A percentile compares a stretch with the other conserved stretches of the same genome.
Evolutionary conservation across 2,329 filamentous ascomycete genomes (phyloP).

Genomic region (Ophiostoma tasmaniense): DNA sequence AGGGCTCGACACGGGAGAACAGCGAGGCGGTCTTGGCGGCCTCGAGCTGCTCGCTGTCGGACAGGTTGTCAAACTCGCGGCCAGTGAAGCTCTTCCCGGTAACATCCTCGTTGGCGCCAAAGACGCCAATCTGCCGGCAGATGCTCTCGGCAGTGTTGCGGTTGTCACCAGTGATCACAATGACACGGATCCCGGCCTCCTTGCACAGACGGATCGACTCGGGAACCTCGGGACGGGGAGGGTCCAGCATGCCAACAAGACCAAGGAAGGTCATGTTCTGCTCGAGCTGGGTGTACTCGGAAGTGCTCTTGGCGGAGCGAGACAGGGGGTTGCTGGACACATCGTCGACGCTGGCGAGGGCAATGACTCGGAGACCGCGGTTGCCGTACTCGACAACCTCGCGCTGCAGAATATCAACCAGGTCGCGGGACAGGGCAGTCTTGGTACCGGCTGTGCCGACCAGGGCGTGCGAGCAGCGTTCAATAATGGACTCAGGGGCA

Average conservation of each 20-base stretch:
- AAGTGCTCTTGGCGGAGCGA: constrained; percentile 66
- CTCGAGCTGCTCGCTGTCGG: constrained; percentile 67
- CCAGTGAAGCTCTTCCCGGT: constrained; percentile 91
- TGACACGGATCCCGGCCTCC: constrained; percentile 87
- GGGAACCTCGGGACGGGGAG: constrained; percentile 84
- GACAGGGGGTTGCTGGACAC: constrained; percentile 62
- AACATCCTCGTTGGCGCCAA: constrained; percentile 64
- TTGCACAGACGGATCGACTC: constrained; percentile 81
- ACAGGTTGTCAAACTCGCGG: constrained; percentile 84
- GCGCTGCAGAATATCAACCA: constrained; percentile 61
- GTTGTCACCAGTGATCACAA: constrained; percentile 98
- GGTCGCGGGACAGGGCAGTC: constrained; percentile 60
- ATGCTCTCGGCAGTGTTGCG: constrained; percentile 96
- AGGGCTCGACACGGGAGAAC: constrained; percentile 92
- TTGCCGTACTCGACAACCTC: constrained; percentile 89
- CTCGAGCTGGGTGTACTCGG: constrained; percentile 79
- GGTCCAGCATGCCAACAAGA: constrained; percentile 92
- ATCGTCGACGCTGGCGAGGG: constrained; percentile 75
- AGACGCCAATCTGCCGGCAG: constrained; percentile 93
- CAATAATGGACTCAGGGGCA: constrained; percentile 87
- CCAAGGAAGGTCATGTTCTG: constrained; percentile 92
- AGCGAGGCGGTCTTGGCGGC: constrained; percentile 80
- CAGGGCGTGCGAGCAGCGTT: constrained; percentile 77
- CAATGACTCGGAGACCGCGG: constrained; percentile 87
- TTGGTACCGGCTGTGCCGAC: constrained; percentile 71